A percentile compares a stretch with the other conserved stretches of the same genome.
Conservation (phyloP, 805 yeast species). For the Maudiozyma bulderi region DNA sequence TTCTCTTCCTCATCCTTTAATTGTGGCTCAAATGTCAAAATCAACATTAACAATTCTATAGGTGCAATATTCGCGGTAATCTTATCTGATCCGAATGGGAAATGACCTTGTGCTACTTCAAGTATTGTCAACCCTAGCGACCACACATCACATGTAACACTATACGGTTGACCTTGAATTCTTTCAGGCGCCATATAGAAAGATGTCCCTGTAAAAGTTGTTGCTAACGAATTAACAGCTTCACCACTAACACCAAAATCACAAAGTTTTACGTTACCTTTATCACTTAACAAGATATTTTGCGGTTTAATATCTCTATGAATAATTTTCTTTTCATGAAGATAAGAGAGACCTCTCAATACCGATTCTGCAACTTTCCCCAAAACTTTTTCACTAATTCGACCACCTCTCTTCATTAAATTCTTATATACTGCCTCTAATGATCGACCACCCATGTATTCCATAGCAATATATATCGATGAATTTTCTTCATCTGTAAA, state of each 20-base stretch:
- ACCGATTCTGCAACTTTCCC: conserved; percentile 88
- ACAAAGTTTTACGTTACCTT: conserved; percentile 84
- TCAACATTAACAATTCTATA: conserved; percentile 73
- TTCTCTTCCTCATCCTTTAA: conserved; percentile 67
- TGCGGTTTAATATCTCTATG: conserved; percentile 97
- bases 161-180: conserved; percentile 89
- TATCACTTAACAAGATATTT: conserved; percentile 64
- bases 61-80: conserved; percentile 55
- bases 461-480: conserved; percentile 91
- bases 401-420: conserved; percentile 62
- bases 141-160: conserved; percentile 95
- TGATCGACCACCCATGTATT: conserved; percentile 89
- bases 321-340: conserved; percentile 79
- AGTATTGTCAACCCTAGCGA: conserved; percentile 83
- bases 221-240: conserved; percentile 88
- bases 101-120: conserved; percentile 88
- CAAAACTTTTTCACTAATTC: conserved; percentile 86
- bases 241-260: conserved; percentile 98
- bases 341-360: conserved; percentile 71
- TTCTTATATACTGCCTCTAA: conserved; percentile 83
- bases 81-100: conserved; percentile 55
- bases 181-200: conserved; percentile 99
- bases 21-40: conserved; percentile 73
- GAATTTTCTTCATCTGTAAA: conserved; percentile 68
- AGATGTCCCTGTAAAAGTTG: conserved; percentile 95